A percentile compares a stretch with the other conserved stretches of the same genome.
phyloP scores from a whole-genome alignment of 208 protist species.

The Trypanosoma brucei region DNA sequence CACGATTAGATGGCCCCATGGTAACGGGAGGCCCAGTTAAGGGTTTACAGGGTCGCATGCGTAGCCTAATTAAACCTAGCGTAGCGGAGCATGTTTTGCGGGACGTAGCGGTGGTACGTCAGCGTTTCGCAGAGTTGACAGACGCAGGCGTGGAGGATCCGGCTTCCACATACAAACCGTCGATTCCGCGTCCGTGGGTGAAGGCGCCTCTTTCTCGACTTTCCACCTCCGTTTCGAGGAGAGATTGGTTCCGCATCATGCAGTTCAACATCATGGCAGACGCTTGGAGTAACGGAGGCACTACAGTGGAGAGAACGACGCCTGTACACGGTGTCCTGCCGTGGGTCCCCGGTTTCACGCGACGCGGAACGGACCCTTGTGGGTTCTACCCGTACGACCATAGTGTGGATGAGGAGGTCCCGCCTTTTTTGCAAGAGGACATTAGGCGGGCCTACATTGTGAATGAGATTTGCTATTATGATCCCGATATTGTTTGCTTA shows the following conservation, averaged over 20 bases:
- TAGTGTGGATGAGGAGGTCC: conserved; percentile 31
- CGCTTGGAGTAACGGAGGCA: conserved; percentile 25
- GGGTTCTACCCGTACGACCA: conserved; percentile 48
- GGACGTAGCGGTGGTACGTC: conserved; percentile 27
- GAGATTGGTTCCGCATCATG: conserved; percentile 87
- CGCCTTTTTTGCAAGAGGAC: conserved; percentile 55
- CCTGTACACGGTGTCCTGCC: conserved; percentile 52
- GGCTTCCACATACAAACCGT: conserved; percentile 25
- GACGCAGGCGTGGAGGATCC: conserved; percentile 20
- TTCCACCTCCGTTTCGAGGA: conserved; percentile 49
- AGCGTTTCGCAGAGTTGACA: conserved; percentile 24
- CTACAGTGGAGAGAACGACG: conserved; percentile 19
- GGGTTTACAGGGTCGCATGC: conserved; percentile 9
- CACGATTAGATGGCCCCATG: conserved; percentile 3
- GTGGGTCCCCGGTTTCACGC: conserved; percentile 55
- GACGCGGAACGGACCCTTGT: conserved; percentile 16
- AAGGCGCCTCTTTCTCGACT: conserved; percentile 55
- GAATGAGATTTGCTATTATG: conserved; percentile 55
- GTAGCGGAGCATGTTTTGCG: conserved; percentile 33
- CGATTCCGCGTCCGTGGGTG: conserved; percentile 59
- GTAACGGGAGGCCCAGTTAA: conserved; percentile 12
- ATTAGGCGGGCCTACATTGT: conserved; percentile 60
- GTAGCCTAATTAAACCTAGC: conserved; percentile 35
- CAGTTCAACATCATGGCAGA: conserved; percentile 82
- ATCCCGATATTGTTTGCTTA: conserved; percentile 75